A percentile compares a stretch with the other conserved stretches of the same genome.
Conservation (phyloP, 1,139 yeast species). For the Entelexis paramagnoliae region DNA sequence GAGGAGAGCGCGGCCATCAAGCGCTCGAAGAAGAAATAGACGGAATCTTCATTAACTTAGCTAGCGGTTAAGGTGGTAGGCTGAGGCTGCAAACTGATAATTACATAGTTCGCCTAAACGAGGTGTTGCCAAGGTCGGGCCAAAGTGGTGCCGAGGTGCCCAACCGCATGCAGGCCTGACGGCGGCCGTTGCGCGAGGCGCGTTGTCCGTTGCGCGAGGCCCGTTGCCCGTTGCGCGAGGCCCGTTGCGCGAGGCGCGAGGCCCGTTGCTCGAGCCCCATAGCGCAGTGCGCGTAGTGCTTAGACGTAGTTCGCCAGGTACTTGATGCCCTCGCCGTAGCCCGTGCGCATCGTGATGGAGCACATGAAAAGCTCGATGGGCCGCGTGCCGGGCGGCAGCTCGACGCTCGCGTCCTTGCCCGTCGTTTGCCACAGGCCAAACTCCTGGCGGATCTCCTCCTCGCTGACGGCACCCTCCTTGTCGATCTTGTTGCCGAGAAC, state of each 20-base stretch:
- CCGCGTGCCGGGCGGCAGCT: conserved; percentile 64
- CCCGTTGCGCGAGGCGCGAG: background rate
- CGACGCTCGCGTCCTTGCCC: conserved; percentile 63
- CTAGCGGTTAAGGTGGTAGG: background rate
- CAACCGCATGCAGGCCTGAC: no score
- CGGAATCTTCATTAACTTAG: background rate
- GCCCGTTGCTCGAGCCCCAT: no score
- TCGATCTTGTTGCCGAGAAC: conserved; percentile 95
- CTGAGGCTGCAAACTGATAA: conserved; percentile 27
- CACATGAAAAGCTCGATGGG: conserved; percentile 97
- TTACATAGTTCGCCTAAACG: no score
- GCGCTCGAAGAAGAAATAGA: conserved; percentile 4
- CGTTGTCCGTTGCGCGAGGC: background rate
- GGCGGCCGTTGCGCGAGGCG: background rate
- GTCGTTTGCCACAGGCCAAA: conserved; percentile 82
- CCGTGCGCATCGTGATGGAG: conserved; percentile 93
- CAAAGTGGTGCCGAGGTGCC: no score
- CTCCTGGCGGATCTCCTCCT: conserved; percentile 85
- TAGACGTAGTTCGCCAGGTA: conserved; percentile 92
- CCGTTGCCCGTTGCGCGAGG: background rate
- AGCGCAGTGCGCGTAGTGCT: conserved; percentile 18
- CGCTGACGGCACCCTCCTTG: conserved; percentile 86
- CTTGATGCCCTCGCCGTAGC: conserved; percentile 91
- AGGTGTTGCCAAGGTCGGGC: no score
- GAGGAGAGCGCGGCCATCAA: conserved; percentile 18